Evolutionary conservation across 2,329 filamentous ascomycete species (phyloP), one percentile per base, ranked within the genome.

Genomic region (Ophiocordyceps sinensis): DNA sequence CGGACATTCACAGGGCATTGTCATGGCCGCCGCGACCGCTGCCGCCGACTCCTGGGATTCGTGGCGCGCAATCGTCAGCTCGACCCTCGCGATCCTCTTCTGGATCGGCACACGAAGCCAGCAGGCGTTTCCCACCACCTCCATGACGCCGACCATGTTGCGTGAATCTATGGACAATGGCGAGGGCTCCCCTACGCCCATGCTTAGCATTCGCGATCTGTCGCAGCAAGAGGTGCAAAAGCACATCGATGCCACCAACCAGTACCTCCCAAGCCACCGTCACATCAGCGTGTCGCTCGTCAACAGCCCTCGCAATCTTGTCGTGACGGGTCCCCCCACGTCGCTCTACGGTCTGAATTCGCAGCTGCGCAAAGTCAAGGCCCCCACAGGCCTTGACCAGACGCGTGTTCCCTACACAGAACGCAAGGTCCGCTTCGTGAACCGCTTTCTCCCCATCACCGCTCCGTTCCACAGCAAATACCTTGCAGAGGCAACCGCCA

Each of bases 381-480:
- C 91, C 2, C 82, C 91, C 5, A 96, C 91, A n/a, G 91, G 93
- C 36, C 71, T 98, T 32, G 91, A 98, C 57, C 93, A 98, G 65
- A 94, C 84, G 50, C 78, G 88, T 44, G 82, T 96, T 41, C 93
- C 93, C 7, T 87, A 86, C 68, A 96, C 89, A 0, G 82, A 98
- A 65, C 84, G 91, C 52, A 98, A 98, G 67, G 75, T 95, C 43
- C 86, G 91, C 55, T 98, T 98, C 52, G 85, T 86, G 46, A 95
- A 95, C 68, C 82, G 91, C 45, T 98, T 98, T 71, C 68, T 98
- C 45, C 93, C 91, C 37, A 98, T 98, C 61, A 95, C 89, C 1
- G 87, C 91, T 10, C 93, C 91, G 5, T 98, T 98, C 73, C 91
- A 98, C 71, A 98, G 91, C 73, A 82, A 86, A 45, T 95, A 96